phyloP scores from a whole-genome alignment of 2,329 filamentous ascomycete genomes.

The Trichoderma hamatum region DNA sequence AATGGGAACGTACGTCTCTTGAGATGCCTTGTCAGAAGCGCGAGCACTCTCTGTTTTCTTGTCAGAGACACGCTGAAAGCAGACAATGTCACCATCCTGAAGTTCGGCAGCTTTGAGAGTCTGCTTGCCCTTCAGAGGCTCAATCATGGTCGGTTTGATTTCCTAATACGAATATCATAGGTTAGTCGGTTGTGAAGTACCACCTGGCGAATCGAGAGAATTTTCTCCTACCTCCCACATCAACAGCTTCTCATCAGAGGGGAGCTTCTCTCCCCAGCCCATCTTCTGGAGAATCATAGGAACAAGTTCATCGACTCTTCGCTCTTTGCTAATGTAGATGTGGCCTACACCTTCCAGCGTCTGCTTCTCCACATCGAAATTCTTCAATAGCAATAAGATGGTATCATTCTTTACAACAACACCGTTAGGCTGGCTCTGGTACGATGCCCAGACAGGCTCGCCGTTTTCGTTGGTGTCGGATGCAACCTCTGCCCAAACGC shows the following conservation, averaged over 20 bases:
- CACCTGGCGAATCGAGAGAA: background rate
- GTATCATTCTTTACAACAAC: slow-evolving; percentile 61
- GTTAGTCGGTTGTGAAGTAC: background rate
- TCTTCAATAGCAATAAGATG: slow-evolving; percentile 88
- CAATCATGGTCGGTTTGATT: slow-evolving; percentile 98
- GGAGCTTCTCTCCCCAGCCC: slow-evolving; percentile 79
- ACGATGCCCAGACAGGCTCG: slow-evolving; percentile 71
- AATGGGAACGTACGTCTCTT: slow-evolving; percentile 38
- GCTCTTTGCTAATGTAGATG: slow-evolving; percentile 83
- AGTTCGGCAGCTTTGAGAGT: slow-evolving; percentile 90
- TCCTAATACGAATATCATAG: slow-evolving; percentile 54
- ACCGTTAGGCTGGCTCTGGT: slow-evolving; percentile 59
- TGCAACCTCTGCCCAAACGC: slow-evolving; percentile 84
- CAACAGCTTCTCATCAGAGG: slow-evolving; percentile 61
- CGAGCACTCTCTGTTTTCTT: slow-evolving; percentile 44
- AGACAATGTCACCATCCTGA: slow-evolving; percentile 95
- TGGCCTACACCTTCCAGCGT: slow-evolving; percentile 76
- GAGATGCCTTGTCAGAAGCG: slow-evolving; percentile 35
- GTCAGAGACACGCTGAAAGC: slow-evolving; percentile 74
- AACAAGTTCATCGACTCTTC: slow-evolving; percentile 83
- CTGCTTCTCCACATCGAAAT: slow-evolving; percentile 81
- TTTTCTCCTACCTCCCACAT: slow-evolving; percentile 69
- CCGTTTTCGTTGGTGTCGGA: slow-evolving; percentile 69
- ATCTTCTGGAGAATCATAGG: slow-evolving; percentile 78
- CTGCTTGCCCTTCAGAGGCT: slow-evolving; percentile 87